Conservation (phyloP, 2,329 filamentous ascomycete species). For the Colletotrichum salicis region DNA sequence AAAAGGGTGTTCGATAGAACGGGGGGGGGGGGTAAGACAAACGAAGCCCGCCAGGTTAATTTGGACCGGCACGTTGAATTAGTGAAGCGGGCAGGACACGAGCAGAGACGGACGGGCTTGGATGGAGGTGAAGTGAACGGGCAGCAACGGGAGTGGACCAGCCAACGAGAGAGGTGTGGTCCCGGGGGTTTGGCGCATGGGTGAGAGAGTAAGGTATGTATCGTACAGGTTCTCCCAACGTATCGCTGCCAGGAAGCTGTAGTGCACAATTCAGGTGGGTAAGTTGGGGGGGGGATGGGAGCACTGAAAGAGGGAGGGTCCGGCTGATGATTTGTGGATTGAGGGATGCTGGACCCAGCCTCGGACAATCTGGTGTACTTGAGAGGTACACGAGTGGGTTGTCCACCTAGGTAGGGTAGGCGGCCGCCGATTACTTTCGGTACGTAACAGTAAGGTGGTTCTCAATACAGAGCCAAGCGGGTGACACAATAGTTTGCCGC, state of each 20-base stretch:
- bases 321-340: background rate
- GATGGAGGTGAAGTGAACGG: conserved; percentile 28
- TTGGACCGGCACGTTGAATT: conserved; percentile 14
- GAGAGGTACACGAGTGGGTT: conserved; percentile 4
- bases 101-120: background rate
- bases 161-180: background rate
- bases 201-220: background rate
- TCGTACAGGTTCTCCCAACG: background rate
- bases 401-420: background rate
- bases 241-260: conserved; percentile 4
- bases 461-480: too few species aligned
- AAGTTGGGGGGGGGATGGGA: background rate
- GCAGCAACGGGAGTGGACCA: conserved; percentile 24
- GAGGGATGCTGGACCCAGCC: conserved; percentile 8
- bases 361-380: conserved; percentile 7
- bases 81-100: conserved; percentile 13
- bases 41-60: conserved; percentile 1
- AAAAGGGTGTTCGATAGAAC: background rate
- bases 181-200: background rate
- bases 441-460: too few species aligned
- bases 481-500: too few species aligned
- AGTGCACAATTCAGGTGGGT: conserved; percentile 7
- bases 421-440: too few species aligned
- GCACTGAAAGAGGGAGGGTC: background rate
- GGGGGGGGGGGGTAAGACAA: background rate